A percentile compares a stretch with the other conserved stretches of the same genome.
Conservation (phyloP, 306 rosid genomes). For the Cercis canadensis region DNA sequence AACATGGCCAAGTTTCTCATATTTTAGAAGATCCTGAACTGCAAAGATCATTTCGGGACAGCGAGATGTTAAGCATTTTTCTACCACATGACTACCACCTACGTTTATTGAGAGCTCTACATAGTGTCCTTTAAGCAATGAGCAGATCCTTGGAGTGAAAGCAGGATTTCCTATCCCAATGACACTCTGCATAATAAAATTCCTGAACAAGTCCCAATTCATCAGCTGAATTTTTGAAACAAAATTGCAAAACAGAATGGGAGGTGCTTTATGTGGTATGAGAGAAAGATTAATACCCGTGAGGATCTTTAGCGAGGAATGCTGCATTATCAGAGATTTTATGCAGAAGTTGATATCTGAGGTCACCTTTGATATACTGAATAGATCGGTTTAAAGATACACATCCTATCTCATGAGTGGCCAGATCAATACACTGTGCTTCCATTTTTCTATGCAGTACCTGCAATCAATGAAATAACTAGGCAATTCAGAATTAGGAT, state of each 20-base stretch:
- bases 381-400: background rate
- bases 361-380: background rate
- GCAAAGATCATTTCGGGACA: background rate
- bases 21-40: background rate
- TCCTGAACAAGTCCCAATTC: background rate
- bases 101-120: background rate
- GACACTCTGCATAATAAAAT: background rate
- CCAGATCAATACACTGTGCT: background rate
- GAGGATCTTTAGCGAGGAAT: background rate
- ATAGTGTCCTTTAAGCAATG: background rate
- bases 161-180: background rate
- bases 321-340: background rate
- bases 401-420: background rate
- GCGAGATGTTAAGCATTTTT: background rate
- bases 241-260: background rate
- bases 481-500: background rate
- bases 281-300: background rate
- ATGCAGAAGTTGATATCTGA: background rate
- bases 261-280: background rate
- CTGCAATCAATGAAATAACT: background rate
- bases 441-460: background rate
- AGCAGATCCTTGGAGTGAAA: background rate
- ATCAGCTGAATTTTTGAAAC: background rate
- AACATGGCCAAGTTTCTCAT: background rate
- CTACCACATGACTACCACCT: background rate